These are phyloP conservation scores for Tolypocladium endophyticum DNA, from an alignment of 2,329 filamentous ascomycete genomes.

Conservation along the genomic window DNA sequence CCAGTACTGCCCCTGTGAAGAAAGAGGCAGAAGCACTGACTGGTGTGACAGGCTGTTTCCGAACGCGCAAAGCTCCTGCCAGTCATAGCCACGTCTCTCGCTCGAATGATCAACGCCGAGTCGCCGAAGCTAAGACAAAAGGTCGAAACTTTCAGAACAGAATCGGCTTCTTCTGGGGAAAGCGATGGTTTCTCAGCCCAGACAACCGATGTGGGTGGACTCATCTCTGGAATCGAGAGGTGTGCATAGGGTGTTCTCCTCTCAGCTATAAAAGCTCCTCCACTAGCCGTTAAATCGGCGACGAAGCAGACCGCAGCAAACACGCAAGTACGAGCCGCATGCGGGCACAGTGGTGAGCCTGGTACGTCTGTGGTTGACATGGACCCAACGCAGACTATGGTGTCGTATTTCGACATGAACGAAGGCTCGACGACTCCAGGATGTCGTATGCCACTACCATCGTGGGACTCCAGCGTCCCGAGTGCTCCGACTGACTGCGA, in stretches of 20 bases:
- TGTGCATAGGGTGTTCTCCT: constrained; percentile 15
- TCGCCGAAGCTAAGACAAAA: constrained; percentile 22
- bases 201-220: not conserved
- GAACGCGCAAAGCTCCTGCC: constrained; percentile 15
- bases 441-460: not conserved
- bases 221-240: constrained; percentile 3
- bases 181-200: not conserved
- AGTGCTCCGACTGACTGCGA: not conserved
- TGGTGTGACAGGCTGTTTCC: constrained; percentile 11
- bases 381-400: not conserved
- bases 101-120: constrained; percentile 21
- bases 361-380: not conserved
- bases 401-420: constrained; percentile 1
- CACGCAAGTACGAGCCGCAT: not conserved
- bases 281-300: not conserved
- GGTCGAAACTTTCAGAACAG: constrained; percentile 5
- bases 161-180: not conserved
- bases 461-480: not conserved
- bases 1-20: constrained; percentile 6
- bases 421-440: not conserved
- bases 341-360: not conserved
- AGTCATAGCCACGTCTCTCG: constrained; percentile 18
- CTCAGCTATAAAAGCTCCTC: constrained; percentile 6
- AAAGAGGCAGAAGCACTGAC: constrained; percentile 1
- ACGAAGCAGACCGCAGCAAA: not conserved